Conservation (phyloP, 208 protist genomes). For the Kentomonas sorsogonicus region DNA sequence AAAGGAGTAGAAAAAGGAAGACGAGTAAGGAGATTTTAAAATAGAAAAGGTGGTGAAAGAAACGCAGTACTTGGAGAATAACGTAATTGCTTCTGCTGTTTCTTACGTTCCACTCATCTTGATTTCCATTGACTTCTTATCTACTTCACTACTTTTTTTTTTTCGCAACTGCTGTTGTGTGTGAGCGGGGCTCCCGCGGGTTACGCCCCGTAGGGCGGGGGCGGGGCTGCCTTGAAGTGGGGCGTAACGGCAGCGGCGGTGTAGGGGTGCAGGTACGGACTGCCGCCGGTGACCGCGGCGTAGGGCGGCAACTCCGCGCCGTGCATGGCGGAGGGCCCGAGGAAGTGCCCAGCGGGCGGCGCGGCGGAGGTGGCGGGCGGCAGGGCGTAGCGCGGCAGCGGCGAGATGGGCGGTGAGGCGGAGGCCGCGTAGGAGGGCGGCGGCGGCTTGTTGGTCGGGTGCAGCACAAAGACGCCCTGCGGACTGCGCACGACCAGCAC, state of each 20-base stretch:
- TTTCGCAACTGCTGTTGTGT: not conserved
- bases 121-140: not conserved
- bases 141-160: not conserved
- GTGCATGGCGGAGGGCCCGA: conserved; percentile 3
- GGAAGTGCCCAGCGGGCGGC: conserved; percentile 17
- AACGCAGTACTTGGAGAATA: conserved; percentile 12
- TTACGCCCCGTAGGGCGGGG: conserved; percentile 25
- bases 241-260: conserved; percentile 3
- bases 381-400: conserved; percentile 68
- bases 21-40: not conserved
- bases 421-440: conserved; percentile 67
- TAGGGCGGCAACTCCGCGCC: conserved; percentile 30
- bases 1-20: conserved; percentile 2
- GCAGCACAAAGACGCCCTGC: conserved; percentile 79
- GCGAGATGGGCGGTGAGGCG: conserved; percentile 52
- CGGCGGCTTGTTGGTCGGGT: conserved; percentile 45
- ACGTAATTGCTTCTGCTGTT: not conserved
- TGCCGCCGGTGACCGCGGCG: conserved; percentile 12
- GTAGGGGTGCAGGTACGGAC: conserved; percentile 13
- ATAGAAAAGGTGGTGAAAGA: conserved; percentile 6
- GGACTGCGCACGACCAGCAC: conserved; percentile 71
- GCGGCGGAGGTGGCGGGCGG: conserved; percentile 38
- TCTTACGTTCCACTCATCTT: not conserved
- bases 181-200: not conserved
- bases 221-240: conserved; percentile 20